Conservation (phyloP, 306 rosid species). For the Cyclanthera cordifolia region DNA sequence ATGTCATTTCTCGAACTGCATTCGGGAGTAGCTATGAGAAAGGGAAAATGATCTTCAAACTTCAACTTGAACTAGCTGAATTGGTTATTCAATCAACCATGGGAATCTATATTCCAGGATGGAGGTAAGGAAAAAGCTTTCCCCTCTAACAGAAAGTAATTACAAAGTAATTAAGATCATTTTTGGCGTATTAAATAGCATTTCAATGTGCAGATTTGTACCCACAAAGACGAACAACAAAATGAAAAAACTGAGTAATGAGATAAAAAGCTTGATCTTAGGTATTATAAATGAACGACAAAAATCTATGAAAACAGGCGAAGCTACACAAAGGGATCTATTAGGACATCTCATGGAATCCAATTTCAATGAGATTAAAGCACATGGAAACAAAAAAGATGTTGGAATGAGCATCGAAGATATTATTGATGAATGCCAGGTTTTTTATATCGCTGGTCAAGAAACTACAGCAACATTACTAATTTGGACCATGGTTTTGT, state of each 20-base stretch:
- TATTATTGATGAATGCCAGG: slow-evolving; percentile 36
- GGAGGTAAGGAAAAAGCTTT: slow-evolving; percentile 21
- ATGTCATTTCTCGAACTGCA: slow-evolving; percentile 25
- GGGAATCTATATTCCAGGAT: slow-evolving; percentile 22
- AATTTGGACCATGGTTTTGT: slow-evolving; percentile 38
- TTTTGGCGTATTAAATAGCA: too few species aligned
- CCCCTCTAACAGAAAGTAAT: too few species aligned
- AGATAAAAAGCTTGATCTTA: slow-evolving; percentile 10
- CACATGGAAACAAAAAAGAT: slow-evolving; percentile 16
- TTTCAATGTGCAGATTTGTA: neutral
- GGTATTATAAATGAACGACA: slow-evolving; percentile 25
- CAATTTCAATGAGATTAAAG: slow-evolving; percentile 26
- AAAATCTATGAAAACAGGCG: slow-evolving; percentile 7
- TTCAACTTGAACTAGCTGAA: slow-evolving; percentile 16
- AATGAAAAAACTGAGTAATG: slow-evolving; percentile 24
- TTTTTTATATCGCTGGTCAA: slow-evolving; percentile 25
- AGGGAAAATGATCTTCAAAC: slow-evolving; percentile 17
- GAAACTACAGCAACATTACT: slow-evolving; percentile 42
- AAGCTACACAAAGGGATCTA: slow-evolving; percentile 11
- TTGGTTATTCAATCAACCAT: neutral
- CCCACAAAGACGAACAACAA: slow-evolving; percentile 19
- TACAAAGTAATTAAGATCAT: too few species aligned
- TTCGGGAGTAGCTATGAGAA: slow-evolving; percentile 29
- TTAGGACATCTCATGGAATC: slow-evolving; percentile 28
- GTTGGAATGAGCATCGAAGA: slow-evolving; percentile 34